A percentile compares a stretch with the other conserved stretches of the same genome.
Evolutionary conservation across 345 rosid genomes (phyloP).

Genomic region (Arabidopsis arenosa): DNA sequence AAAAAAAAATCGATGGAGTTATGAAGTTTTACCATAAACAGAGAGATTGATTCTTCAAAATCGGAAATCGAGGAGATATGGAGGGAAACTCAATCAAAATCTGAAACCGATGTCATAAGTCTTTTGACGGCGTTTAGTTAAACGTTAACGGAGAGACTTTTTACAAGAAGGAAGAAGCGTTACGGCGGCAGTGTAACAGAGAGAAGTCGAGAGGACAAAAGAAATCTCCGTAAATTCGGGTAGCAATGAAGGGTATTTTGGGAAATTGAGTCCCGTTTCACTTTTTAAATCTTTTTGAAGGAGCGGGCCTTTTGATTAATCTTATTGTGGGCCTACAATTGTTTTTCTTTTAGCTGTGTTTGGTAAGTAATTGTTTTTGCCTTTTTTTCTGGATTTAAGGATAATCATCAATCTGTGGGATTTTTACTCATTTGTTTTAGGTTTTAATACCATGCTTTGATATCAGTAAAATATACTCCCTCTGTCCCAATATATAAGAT

Average conservation of each 20-base stretch:
- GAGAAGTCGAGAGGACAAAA: conserved; percentile 13
- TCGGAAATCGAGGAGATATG: neutral
- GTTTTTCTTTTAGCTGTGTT: neutral
- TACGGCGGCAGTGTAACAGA: conserved; percentile 13
- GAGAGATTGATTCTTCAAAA: conserved; percentile 29
- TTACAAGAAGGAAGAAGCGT: neutral
- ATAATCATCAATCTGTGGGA: neutral
- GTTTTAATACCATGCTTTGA: neutral
- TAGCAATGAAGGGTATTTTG: conserved; percentile 16
- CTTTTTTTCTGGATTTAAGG: neutral
- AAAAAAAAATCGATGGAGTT: conserved; percentile 26
- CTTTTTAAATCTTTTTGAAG: conserved; percentile 23
- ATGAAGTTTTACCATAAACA: conserved; percentile 44
- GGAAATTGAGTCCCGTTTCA: neutral
- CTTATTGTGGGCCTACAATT: conserved; percentile 12
- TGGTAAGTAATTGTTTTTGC: conserved; percentile 7
- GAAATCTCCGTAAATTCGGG: conserved; percentile 18
- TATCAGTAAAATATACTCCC: neutral
- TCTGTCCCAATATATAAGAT: too few species aligned
- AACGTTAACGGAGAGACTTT: conserved; percentile 16
- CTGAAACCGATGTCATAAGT: neutral
- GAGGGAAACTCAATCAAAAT: conserved; percentile 21
- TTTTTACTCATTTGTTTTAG: neutral
- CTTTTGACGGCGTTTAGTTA: conserved; percentile 33
- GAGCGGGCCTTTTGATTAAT: conserved; percentile 23